These are phyloP conservation scores for Aureobasidium leucospermi DNA, from an alignment of 2,329 filamentous ascomycete species.

Conservation along the genomic window DNA sequence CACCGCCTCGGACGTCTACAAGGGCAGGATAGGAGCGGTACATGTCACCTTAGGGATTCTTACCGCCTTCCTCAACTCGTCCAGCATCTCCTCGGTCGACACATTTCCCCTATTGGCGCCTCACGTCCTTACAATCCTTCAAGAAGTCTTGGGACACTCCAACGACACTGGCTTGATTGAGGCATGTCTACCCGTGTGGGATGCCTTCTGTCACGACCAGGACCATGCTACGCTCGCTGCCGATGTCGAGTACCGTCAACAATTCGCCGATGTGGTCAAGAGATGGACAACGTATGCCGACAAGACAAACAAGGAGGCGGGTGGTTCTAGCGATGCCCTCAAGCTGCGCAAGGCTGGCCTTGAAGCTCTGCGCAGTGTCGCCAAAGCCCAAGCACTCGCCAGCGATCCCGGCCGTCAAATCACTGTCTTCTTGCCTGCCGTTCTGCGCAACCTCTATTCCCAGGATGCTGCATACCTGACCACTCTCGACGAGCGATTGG, in stretches of 20 bases:
- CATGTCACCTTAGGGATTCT: slow-evolving; percentile 93
- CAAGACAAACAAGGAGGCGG: slow-evolving; percentile 40
- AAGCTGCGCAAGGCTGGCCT: slow-evolving; percentile 49
- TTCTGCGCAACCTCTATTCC: slow-evolving; percentile 80
- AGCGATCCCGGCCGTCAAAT: slow-evolving; percentile 71
- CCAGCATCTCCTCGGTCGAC: slow-evolving; percentile 47
- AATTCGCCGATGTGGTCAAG: slow-evolving; percentile 75
- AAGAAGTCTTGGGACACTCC: slow-evolving; percentile 67
- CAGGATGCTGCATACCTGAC: slow-evolving; percentile 63
- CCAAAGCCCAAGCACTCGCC: slow-evolving; percentile 69
- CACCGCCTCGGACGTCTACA: slow-evolving; percentile 85
- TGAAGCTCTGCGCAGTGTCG: slow-evolving; percentile 70
- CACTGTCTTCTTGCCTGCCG: slow-evolving; percentile 70
- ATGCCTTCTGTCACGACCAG: slow-evolving; percentile 81
- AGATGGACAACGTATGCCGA: slow-evolving; percentile 76
- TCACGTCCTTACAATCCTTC: slow-evolving; percentile 77
- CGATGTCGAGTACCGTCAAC: slow-evolving; percentile 72
- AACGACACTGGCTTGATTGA: slow-evolving; percentile 89
- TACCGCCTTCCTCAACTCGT: slow-evolving; percentile 82
- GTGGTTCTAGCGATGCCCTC: slow-evolving; percentile 62
- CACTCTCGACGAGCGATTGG: slow-evolving; percentile 45
- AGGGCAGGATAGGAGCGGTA: slow-evolving; percentile 72
- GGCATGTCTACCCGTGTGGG: slow-evolving; percentile 77
- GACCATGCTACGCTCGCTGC: slow-evolving; percentile 78
- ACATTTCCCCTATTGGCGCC: slow-evolving; percentile 83